Base-by-base conservation (phyloP, 2,329 filamentous ascomycete genomes). In the Alternaria infectoria region DNA sequence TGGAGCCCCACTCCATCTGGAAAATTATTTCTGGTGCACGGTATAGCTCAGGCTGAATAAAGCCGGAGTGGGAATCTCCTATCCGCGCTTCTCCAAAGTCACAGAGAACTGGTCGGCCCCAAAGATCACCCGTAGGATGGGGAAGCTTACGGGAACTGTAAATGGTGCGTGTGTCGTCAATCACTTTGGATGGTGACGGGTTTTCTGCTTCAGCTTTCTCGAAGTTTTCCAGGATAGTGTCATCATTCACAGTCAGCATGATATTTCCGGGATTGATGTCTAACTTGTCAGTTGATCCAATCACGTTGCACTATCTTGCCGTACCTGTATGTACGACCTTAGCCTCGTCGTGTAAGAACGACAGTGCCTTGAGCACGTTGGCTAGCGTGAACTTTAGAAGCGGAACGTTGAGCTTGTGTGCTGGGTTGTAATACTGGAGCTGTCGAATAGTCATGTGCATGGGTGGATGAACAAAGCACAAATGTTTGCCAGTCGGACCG, bases 221-320 rank as follows among this genome's bases (percentile, higher is more conserved):
- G 60, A 83, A 80, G n/a, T 69, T 60, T 45, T 78, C 66, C 23
- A 83, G 71, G 5, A 83, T 76, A n/a, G 74, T 60, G 1, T 71
- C 65, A 64, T 83, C 80, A 45, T 66, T 71, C 59, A 81, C 74
- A 55, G 73, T 78, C 47, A 79, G 70, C 26, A 84, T 69, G 54
- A 83, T 81, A 61, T 83, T 84, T 61, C 78, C 77, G 3, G 75
- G 74, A 57, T 83, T 83, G 60, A 85, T 82, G 56, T 84, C 81
- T 80, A 69, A 62, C 44, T 64, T 50, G 54, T 69, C 12, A 61
- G 59, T 55, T 61, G 19, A 57, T 56, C 62, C 36, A 56, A 63
- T 64, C 21, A 57, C 46, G 46, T 59, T 61, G 32, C 50, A 65
- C 49, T 51, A 64, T 55, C 40, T 59, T 69, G 70, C 58, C 61